Conservation (phyloP, 768 basidiomycete genomes). For the Tricholoma furcatifolium region DNA sequence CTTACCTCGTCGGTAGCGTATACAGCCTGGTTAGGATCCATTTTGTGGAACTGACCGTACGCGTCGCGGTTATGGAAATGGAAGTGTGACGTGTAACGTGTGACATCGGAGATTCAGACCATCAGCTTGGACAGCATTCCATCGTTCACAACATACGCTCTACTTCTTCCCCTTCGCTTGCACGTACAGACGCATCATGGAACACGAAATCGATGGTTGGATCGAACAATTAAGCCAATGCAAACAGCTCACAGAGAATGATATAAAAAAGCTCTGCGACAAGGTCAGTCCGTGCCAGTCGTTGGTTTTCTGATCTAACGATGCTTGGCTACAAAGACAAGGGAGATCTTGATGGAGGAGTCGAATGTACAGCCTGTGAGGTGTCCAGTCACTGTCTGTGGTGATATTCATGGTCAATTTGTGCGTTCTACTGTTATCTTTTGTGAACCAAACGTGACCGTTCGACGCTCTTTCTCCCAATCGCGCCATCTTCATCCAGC, state of each 20-base stretch:
- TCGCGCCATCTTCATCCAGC: constrained; percentile 49
- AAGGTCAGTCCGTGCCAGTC: constrained; percentile 58
- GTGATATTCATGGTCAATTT: constrained; percentile 99
- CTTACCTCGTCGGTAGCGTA: constrained; percentile 85
- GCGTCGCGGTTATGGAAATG: constrained; percentile 31
- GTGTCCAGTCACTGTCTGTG: constrained; percentile 99
- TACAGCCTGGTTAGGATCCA: constrained; percentile 58
- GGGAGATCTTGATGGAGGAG: constrained; percentile 99
- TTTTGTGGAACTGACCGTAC: constrained; percentile 22
- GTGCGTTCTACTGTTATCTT: constrained; percentile 55
- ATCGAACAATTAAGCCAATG: constrained; percentile 96
- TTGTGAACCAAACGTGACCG: constrained; percentile 12
- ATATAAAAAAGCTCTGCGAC: constrained; percentile 98
- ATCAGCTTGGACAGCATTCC: constrained; percentile 32
- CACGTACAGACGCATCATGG: constrained; percentile 40
- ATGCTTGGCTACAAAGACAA: constrained; percentile 56
- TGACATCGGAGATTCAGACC: constrained; percentile 29
- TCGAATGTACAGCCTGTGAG: constrained; percentile 98
- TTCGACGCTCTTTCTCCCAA: constrained; percentile 6
- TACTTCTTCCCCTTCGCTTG: constrained; percentile 24
- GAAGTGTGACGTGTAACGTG: constrained; percentile 33
- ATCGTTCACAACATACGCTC: constrained; percentile 29
- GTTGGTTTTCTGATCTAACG: constrained; percentile 21
- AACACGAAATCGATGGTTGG: constrained; percentile 92
- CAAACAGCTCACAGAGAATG: constrained; percentile 92